Evolutionary conservation across 768 basidiomycete species (phyloP).

Genomic region (Cystofilobasidium capitatum): DNA sequence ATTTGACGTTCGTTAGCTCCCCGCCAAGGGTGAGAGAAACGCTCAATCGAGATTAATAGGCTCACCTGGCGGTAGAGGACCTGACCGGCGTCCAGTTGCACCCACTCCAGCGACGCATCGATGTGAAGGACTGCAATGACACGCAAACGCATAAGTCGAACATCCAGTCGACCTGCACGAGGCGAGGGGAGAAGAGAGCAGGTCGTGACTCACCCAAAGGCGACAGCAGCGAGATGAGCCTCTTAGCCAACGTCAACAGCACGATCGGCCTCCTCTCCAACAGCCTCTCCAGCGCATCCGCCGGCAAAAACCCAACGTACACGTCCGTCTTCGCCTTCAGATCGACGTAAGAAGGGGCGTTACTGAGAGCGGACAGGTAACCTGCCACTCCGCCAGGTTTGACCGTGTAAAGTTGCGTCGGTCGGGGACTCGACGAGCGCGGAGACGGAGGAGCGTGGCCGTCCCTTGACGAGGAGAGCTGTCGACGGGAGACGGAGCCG

Average conservation of each 20-base stretch:
- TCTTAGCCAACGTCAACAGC: slow-evolving; percentile 84
- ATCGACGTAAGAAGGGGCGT: slow-evolving; percentile 88
- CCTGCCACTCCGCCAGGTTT: slow-evolving; percentile 97
- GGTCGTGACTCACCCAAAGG: slow-evolving; percentile 56
- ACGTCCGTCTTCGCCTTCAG: slow-evolving; percentile 94
- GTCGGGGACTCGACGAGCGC: slow-evolving; percentile 6
- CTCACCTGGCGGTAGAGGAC: slow-evolving; percentile 36
- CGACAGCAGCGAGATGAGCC: slow-evolving; percentile 87
- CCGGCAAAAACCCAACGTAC: slow-evolving; percentile 92
- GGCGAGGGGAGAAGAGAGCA: neutral
- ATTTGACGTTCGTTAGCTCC: neutral
- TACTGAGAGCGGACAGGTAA: slow-evolving; percentile 83
- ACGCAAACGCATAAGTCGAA: slow-evolving; percentile 1
- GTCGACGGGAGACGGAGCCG: neutral
- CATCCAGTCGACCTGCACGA: neutral
- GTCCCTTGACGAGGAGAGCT: neutral
- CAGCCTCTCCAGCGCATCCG: slow-evolving; percentile 74
- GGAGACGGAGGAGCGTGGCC: neutral
- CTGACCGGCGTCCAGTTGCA: slow-evolving; percentile 91
- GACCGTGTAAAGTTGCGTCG: slow-evolving; percentile 69
- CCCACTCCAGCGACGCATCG: slow-evolving; percentile 94
- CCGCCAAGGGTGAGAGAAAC: slow-evolving; percentile 53
- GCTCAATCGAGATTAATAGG: neutral
- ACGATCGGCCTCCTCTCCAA: slow-evolving; percentile 93
- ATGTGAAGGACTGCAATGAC: slow-evolving; percentile 70